Percentiles rank a stretch among this genome's conserved stretches.
Conservation (phyloP, 176 grass and related monocot genomes). For the Paspalum vaginatum region DNA sequence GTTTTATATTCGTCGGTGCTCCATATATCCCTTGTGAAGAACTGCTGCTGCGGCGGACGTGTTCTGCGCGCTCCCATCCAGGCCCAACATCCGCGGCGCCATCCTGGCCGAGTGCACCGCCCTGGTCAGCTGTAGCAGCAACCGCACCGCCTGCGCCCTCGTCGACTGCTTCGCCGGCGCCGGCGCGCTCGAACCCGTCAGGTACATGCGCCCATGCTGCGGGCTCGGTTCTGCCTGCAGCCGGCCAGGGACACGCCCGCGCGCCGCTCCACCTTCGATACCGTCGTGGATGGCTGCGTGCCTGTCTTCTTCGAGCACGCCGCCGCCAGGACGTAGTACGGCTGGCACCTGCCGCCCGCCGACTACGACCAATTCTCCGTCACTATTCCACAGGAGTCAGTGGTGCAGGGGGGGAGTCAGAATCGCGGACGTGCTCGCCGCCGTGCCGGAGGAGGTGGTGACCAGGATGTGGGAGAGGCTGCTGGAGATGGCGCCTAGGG, state of each 20-base stretch:
- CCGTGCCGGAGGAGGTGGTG: conserved; percentile 49
- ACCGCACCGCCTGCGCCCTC: conserved; percentile 33
- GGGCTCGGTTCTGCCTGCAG: conserved; percentile 58
- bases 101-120: conserved; percentile 59
- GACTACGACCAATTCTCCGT: conserved; percentile 61
- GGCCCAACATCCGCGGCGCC: conserved; percentile 55
- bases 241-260: conserved; percentile 57
- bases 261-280: conserved; percentile 57
- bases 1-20: too few species aligned
- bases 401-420: conserved; percentile 42
- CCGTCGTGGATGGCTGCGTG: conserved; percentile 55
- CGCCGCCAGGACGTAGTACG: conserved; percentile 47
- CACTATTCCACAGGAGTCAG: conserved; percentile 57
- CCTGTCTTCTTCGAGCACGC: conserved; percentile 66
- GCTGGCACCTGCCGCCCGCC: conserved; percentile 57
- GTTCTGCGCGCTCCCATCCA: neutral
- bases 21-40: too few species aligned
- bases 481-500: conserved; percentile 55
- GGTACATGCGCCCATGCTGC: conserved; percentile 50
- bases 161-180: conserved; percentile 55
- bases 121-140: conserved; percentile 41
- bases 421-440: conserved; percentile 36
- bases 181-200: conserved; percentile 36
- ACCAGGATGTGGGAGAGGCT: conserved; percentile 47
- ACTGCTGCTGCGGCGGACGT: conserved; percentile 40